Base-by-base conservation (phyloP, 306 rosid species). In the Cucurbita argyrosperma region DNA sequence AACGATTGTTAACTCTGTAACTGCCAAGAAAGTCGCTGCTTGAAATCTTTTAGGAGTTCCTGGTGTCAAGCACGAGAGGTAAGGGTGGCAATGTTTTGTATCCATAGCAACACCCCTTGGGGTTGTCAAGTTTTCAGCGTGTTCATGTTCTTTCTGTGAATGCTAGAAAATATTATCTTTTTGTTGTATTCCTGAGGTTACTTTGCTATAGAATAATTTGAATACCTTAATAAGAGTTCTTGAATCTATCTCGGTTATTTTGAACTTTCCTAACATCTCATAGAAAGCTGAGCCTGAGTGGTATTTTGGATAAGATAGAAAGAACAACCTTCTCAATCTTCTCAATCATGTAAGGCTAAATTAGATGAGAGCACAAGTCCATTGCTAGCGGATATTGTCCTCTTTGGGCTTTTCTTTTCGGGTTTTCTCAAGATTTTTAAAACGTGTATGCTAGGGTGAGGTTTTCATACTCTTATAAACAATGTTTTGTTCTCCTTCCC, bases 11-110 rank as follows among this genome's bases (percentile, higher is more conserved):
- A 94, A 94, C 78, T 88, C 98, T 51, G 97, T 84, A 60, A 89
- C 97, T 23, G 84, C 97, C 76, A 94, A 94, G 91, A 94, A 89
- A 86, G 96, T 94, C 55, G 88, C 88, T 50, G 98, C 96, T 78
- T 94, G 88, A 76, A 35, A 10, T 83, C 83, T 42, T 66, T 69
- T 62, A 26, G 60, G 70, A 73, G 78, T 71, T 16, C 56, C 85
- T 58, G 64, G 76, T 82, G 46, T 74, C 81, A 58, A 60, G 82
- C 76, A 82, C 68, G 74, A 74, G 69, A 46, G 73, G 45, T 78
- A 80, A 68, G 76, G 74, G 74, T 62, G 62, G 13, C 54, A 52
- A 49, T 64, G 77, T 49, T 69, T 81, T 65, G 79, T 74, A 62
- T 49, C 74, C 56, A 76, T 71, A 71, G 62, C 75, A 57, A 50